A percentile compares a stretch with the other conserved stretches of the same genome.
These are phyloP conservation scores for Fusarium chuoi DNA, from an alignment of 2,329 filamentous ascomycete genomes.

Conservation along the genomic window DNA sequence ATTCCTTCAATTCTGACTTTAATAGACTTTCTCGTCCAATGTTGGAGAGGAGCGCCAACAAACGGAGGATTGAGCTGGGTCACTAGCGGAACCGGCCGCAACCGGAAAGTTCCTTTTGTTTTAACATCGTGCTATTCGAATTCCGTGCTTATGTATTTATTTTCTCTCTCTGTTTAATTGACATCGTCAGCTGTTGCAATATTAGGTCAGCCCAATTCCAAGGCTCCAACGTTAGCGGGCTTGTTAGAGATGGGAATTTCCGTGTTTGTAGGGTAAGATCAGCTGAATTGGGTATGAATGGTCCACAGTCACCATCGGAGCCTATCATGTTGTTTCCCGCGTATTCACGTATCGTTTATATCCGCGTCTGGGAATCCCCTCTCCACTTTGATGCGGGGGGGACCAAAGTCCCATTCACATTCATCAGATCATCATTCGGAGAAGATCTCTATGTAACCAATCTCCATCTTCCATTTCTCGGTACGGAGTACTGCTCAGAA, in stretches of 20 bases:
- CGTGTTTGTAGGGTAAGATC: neutral
- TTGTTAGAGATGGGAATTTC: neutral
- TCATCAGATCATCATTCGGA: neutral
- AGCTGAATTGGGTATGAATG: neutral
- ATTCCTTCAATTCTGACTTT: neutral
- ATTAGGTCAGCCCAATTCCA: accelerated
- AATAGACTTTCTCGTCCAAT: accelerated
- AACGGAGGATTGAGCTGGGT: neutral
- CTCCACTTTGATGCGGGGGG: neutral
- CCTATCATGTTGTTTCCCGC: neutral
- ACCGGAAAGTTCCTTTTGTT: neutral
- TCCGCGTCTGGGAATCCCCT: neutral
- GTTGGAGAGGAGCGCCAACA: neutral
- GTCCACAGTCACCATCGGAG: neutral
- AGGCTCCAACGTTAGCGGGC: neutral
- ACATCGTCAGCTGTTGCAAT: neutral
- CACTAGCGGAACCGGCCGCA: neutral
- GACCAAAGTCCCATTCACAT: neutral
- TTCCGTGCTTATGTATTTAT: neutral
- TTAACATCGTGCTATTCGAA: neutral
- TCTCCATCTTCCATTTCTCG: neutral
- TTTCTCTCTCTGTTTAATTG: neutral
- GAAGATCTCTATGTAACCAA: neutral
- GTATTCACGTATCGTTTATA: neutral
- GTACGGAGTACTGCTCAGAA: neutral